These are phyloP conservation scores for Hysterangium stoloniferum DNA, from an alignment of 768 basidiomycete genomes.

Conservation along the genomic window DNA sequence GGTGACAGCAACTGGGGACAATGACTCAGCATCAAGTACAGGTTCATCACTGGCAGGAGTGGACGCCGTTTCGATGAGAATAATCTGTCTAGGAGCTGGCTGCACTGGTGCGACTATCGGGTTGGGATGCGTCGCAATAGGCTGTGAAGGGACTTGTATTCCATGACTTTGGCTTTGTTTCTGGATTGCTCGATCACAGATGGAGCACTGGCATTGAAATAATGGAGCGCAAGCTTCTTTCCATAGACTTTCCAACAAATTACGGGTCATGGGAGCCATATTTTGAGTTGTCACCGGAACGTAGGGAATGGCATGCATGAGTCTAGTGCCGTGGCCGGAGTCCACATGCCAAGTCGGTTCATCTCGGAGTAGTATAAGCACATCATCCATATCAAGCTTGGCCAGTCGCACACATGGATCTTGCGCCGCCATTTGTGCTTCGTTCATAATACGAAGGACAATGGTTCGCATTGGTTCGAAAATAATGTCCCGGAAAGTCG, in stretches of 20 bases:
- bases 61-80: background rate
- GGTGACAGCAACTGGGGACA: background rate
- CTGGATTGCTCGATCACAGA: slow-evolving; percentile 61
- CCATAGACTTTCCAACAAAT: slow-evolving; percentile 59
- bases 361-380: slow-evolving; percentile 47
- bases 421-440: slow-evolving; percentile 27
- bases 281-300: slow-evolving; percentile 41
- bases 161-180: slow-evolving; percentile 15
- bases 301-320: slow-evolving; percentile 60
- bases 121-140: background rate
- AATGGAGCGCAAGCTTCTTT: slow-evolving; percentile 64
- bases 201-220: slow-evolving; percentile 65
- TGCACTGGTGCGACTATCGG: background rate
- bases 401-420: slow-evolving; percentile 50
- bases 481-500: slow-evolving; percentile 52
- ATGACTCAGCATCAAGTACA: too few relatives aligned
- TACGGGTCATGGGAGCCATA: slow-evolving; percentile 43
- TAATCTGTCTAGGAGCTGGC: background rate
- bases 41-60: too few relatives aligned
- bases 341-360: slow-evolving; percentile 52
- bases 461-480: slow-evolving; percentile 62
- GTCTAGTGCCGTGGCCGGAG: slow-evolving; percentile 57
- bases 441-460: slow-evolving; percentile 57
- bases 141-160: background rate
- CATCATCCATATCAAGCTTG: slow-evolving; percentile 54